phyloP scores from a whole-genome alignment of 306 rosid genomes.

The Vachellia collinsii region DNA sequence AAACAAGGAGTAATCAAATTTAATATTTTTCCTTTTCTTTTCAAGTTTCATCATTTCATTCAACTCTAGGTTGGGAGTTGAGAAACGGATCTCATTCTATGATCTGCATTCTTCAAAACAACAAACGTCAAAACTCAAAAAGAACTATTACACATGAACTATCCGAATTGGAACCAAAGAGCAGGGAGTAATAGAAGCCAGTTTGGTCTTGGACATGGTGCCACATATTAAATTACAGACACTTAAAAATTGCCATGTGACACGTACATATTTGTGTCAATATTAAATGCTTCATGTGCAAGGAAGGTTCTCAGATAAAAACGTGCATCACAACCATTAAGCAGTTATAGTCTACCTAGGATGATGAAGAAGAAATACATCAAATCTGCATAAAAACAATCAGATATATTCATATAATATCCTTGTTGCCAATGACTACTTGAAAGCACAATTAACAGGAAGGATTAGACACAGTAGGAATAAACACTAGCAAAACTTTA shows the following conservation, averaged over 20 bases:
- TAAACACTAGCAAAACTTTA: slow-evolving; percentile 72
- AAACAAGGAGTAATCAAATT: not conserved
- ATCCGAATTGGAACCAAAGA: not conserved
- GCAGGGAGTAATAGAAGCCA: not conserved
- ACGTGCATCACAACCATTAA: not conserved
- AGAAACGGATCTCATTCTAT: not conserved
- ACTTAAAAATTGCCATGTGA: not conserved
- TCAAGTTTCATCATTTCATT: not conserved
- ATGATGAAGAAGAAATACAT: slow-evolving; percentile 30
- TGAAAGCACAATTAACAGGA: slow-evolving; percentile 54
- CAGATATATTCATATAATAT: slow-evolving; percentile 44
- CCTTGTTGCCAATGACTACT: slow-evolving; percentile 62
- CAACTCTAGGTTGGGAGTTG: not conserved
- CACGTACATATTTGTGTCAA: not conserved
- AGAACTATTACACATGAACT: not conserved
- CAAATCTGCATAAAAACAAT: slow-evolving; percentile 37
- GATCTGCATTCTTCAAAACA: not conserved
- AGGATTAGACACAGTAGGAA: slow-evolving; percentile 56
- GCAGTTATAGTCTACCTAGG: not conserved
- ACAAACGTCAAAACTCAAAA: not conserved
- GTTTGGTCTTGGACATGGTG: not conserved
- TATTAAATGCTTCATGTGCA: not conserved
- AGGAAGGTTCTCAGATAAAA: not conserved
- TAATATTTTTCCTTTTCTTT: not conserved
- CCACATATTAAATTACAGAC: not conserved